Evolutionary conservation across 306 rosid genomes (phyloP), one percentile per base, ranked within the genome.

Genomic region (Adenanthera pavonina): DNA sequence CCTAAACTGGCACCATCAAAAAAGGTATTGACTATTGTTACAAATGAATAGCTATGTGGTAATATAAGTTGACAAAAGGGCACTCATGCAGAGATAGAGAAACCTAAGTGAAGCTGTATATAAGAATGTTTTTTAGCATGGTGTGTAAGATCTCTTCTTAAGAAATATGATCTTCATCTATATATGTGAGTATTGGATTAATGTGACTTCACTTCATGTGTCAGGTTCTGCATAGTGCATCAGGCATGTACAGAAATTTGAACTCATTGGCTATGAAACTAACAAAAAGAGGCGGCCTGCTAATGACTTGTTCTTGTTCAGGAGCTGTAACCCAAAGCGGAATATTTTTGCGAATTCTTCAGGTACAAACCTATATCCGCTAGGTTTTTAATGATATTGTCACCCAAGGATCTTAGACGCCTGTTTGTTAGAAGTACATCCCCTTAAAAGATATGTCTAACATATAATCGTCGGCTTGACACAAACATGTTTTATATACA

Each of bases 251-350:
- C 85, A 87, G 97, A 75, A 92, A 78, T 73, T 80, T 93, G 83
- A 95, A 95, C 86, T 95, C 98, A 15, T 80, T 92, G 48, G 97
- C 98, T 9, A 92, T 95, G 97, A 92, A 85, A 78, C 84, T 95
- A 84, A 95, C 99, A 43, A 92, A 82, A 84, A 88, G 81, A 81
- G 98, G 98, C 8, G 97, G 99, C 74, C 93, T 95, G 85, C 91
- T 95, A 51, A 93, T 95, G 99, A 93, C 97, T 13, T 93, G 97
- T 88, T 93, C 97, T 7, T 95, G 99, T 75, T 90, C 99, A 33
- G 99, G 97, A 86, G 99, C 97, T 70, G 86, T 95, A 86, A 87
- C 94, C 7, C 98, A 93, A 68, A 93, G 97, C 80, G 98, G 98
- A 75, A 89, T 77, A 52, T 93, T 95, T 85, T 77, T 85, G 78